Conservation (phyloP, 2,329 filamentous ascomycete species). For the Botrytis paeoniae region DNA sequence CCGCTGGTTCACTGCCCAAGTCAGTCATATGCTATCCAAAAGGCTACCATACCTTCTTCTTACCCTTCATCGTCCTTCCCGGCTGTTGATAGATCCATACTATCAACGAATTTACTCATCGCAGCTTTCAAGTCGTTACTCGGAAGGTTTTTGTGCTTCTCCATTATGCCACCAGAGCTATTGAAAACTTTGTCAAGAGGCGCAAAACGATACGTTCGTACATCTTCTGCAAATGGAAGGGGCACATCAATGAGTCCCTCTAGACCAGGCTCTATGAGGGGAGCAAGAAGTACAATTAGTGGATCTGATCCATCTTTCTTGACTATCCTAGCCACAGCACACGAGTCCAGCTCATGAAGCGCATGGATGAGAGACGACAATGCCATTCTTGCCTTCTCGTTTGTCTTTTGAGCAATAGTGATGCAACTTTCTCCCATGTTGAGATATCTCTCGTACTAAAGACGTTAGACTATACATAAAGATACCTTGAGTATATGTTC, state of each 20-base stretch:
- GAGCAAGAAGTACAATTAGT: slow-evolving; percentile 72
- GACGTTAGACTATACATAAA: slow-evolving; percentile 10
- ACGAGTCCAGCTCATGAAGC: slow-evolving; percentile 78
- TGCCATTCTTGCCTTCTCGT: slow-evolving; percentile 78
- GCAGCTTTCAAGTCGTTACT: slow-evolving; percentile 68
- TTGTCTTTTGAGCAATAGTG: slow-evolving; percentile 72
- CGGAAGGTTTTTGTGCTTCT: slow-evolving; percentile 80
- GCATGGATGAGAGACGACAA: slow-evolving; percentile 88
- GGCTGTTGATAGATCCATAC: slow-evolving; percentile 78
- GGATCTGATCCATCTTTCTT: slow-evolving; percentile 80
- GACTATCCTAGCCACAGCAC: slow-evolving; percentile 82
- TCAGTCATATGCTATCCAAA: slow-evolving; percentile 11
- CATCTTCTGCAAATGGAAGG: slow-evolving; percentile 88
- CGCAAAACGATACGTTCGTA: slow-evolving; percentile 87
- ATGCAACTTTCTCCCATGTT: slow-evolving; percentile 79
- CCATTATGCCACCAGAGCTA: slow-evolving; percentile 75
- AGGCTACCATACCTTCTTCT: slow-evolving; percentile 30
- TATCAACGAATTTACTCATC: slow-evolving; percentile 90
- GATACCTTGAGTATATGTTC: not conserved
- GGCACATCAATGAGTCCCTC: slow-evolving; percentile 89
- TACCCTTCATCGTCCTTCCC: slow-evolving; percentile 73
- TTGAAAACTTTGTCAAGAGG: slow-evolving; percentile 85
- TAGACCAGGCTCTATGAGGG: slow-evolving; percentile 71
- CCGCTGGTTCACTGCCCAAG: slow-evolving; percentile 47
- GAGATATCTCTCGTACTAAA: slow-evolving; percentile 76